Evolutionary conservation across 2,329 filamentous ascomycete genomes (phyloP), one percentile per base, ranked within the genome.

Genomic region (Harringtonia lauricola): DNA sequence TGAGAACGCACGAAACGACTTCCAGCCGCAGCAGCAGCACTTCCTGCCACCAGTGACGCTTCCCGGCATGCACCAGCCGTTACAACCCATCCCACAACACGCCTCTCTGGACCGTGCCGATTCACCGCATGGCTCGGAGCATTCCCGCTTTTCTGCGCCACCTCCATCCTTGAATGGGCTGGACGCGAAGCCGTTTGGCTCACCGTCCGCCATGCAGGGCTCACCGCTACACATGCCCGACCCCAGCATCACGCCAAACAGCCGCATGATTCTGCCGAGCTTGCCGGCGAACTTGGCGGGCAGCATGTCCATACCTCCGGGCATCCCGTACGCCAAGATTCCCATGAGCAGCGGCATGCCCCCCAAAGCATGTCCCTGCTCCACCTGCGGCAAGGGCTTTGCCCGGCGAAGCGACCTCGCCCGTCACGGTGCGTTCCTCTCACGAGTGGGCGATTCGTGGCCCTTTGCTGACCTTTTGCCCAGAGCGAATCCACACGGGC

Each of bases 401-500:
- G 92, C 92, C 42, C 74, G 92, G 56, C 76, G 92, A 52, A 96
- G 90, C 64, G 92, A 98, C 66, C 77, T 96, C 41, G 87, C 89
- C 50, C 79, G 92, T 56, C 92, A 98, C 65, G 90, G 90, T 95
- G 77, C 62, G 83, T 64, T n/a, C n/a, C n/a, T n/a, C n/a, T n/a
- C n/a, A n/a, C n/a, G n/a, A n/a, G n/a, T n/a, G n/a, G n/a, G n/a
- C n/a, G n/a, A n/a, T n/a, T n/a, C n/a, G n/a, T n/a, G n/a, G n/a
- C n/a, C n/a, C n/a, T n/a, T 42, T 17, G 15, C 30, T 39, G 17
- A 39, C 36, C 17, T 15, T 13, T 8, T 19, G 15, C 21, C 8
- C 55, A 95, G 90, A 96, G 66, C 86, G 92, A 37, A 98, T 98
- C 52, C 92, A 98, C 64, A 94, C 81, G 48, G 90, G 90, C 37